Evolutionary conservation across 345 rosid species (phyloP).

Genomic region (Lumnitzera racemosa): DNA sequence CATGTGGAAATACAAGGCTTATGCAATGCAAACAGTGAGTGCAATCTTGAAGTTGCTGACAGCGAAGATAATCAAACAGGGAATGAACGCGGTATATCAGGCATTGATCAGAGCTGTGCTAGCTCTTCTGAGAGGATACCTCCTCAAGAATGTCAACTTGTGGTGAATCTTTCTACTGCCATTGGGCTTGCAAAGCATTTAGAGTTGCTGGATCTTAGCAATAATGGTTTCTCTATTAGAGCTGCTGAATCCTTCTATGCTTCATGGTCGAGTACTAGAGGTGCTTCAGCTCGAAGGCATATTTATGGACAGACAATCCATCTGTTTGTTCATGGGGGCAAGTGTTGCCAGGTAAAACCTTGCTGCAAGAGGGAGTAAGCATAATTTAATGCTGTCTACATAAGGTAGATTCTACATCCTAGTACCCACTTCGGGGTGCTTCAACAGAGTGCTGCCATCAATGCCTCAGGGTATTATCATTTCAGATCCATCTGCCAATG

Average conservation of each 20-base stretch:
- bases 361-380: slow-evolving; percentile 60
- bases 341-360: slow-evolving; percentile 52
- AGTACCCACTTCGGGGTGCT: too few relatives aligned
- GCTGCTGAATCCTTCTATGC: slow-evolving; percentile 40
- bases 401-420: too few relatives aligned
- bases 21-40: slow-evolving; percentile 31
- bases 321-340: slow-evolving; percentile 40
- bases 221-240: slow-evolving; percentile 47
- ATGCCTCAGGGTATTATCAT: too few relatives aligned
- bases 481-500: too few relatives aligned
- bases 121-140: slow-evolving; percentile 37
- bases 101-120: slow-evolving; percentile 32
- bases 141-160: slow-evolving; percentile 25
- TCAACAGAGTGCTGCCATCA: too few relatives aligned
- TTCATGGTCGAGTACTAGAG: slow-evolving; percentile 57
- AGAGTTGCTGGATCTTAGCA: slow-evolving; percentile 61
- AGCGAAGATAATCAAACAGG: slow-evolving; percentile 56
- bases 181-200: slow-evolving; percentile 54
- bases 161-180: slow-evolving; percentile 50
- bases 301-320: slow-evolving; percentile 47
- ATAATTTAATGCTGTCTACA: too few relatives aligned
- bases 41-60: slow-evolving; percentile 69
- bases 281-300: slow-evolving; percentile 43
- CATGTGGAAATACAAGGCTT: slow-evolving; percentile 15
- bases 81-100: slow-evolving; percentile 28